Evolutionary conservation across 257 asterid genomes (phyloP).

Genomic region (Coffea canephora): DNA sequence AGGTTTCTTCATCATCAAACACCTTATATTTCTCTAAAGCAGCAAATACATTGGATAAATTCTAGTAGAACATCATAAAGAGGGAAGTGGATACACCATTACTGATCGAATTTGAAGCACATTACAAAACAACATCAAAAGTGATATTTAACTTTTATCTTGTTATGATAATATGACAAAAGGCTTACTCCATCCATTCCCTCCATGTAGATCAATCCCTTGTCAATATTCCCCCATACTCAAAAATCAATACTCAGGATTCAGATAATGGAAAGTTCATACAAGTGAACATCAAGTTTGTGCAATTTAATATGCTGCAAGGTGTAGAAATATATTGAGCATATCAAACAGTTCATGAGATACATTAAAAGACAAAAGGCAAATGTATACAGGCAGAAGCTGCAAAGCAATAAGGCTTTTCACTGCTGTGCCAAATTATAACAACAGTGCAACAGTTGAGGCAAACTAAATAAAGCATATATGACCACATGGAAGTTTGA

Average conservation of each 20-base stretch:
- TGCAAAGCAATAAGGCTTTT: background rate
- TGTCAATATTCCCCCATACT: no score
- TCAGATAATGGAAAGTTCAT: background rate
- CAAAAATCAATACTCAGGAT: background rate
- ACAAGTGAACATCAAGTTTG: background rate
- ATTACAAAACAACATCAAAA: background rate
- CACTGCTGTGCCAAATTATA: background rate
- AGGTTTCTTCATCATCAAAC: background rate
- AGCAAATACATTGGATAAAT: background rate
- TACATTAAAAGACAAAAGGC: background rate
- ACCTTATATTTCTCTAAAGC: background rate
- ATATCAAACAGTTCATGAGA: background rate
- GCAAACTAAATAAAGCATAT: background rate
- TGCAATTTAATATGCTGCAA: background rate
- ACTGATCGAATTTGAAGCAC: background rate
- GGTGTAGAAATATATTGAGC: background rate
- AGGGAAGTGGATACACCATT: background rate
- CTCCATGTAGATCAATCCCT: background rate
- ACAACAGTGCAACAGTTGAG: background rate
- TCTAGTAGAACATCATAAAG: background rate
- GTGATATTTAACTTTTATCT: background rate
- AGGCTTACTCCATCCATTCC: background rate
- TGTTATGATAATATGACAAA: background rate
- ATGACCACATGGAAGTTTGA: background rate
- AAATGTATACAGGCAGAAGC: background rate